Base-by-base conservation (phyloP, 495 filamentous ascomycete species). In the Talaromyces stipitatus region DNA sequence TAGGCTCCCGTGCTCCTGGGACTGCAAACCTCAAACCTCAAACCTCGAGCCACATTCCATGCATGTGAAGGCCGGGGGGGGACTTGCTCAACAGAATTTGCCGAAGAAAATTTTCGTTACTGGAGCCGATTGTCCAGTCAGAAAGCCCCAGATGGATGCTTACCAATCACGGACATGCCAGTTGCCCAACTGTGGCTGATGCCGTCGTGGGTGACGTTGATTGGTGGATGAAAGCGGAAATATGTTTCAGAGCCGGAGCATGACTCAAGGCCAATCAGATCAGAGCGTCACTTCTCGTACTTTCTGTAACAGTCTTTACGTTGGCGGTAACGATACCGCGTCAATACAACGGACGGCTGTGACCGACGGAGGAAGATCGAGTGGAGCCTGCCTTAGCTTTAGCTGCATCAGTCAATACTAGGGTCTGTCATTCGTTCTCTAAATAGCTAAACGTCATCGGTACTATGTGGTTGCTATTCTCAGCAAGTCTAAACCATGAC, bases 141-240 rank as follows among this genome's bases (percentile, higher is more conserved):
- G 20, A 48, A 24, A 22, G 14, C 38, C 18, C 8, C 38, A 45
- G 12, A 33, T 33, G 30, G 30, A 12, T 33, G 30, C 43, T 46
- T 22, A 46, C 43, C 16, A 10, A 22, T n/a, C n/a, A n/a, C n/a
- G n/a, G n/a, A n/a, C n/a, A n/a, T n/a, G n/a, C n/a, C n/a, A n/a
- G n/a, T n/a, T n/a, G n/a, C n/a, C n/a, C n/a, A 20, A 52, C 9
- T 33, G 29, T 54, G 51, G 29, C 51, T 36, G 51, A 36, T 36
- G 51, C 22, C 28, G 30, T 24, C 51, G 51, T 54, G 51, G 51
- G 24, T 7, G 12, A 20, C 51, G 30, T 29, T 54, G 51, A 54
- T 54, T 54, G 51, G 51, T 12, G 28, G 29, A 23, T 18, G 51
- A 38, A 47, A 26, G 45, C 45, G 45, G 45, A 48, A 24, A 48